Evolutionary conservation across 495 filamentous ascomycete genomes (phyloP).

Genomic region (Trichoderma virens): DNA sequence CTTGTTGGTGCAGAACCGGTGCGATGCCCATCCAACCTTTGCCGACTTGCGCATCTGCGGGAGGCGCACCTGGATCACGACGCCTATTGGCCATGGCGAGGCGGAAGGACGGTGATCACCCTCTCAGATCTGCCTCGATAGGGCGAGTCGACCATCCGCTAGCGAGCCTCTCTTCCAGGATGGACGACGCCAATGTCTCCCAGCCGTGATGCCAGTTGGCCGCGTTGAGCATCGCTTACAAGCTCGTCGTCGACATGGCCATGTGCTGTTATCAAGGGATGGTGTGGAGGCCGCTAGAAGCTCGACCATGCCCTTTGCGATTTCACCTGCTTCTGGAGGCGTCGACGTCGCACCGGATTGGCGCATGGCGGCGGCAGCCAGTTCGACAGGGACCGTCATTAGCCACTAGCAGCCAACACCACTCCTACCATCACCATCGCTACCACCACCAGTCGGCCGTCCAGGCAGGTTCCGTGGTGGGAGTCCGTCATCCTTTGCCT

Average conservation of each 20-base stretch:
- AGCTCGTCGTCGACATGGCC: not conserved
- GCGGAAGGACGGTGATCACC: not conserved
- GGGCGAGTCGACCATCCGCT: not conserved
- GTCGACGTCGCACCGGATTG: not conserved
- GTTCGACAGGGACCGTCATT: not conserved
- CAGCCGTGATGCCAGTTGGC: not conserved
- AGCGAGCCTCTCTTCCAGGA: not conserved
- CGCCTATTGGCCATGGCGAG: slow-evolving; percentile 2
- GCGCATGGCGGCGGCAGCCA: not conserved
- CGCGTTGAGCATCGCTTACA: not conserved
- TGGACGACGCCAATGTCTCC: not conserved
- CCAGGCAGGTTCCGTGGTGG: not conserved
- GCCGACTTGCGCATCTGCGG: not conserved
- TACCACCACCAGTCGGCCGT: not conserved
- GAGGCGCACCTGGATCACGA: not conserved
- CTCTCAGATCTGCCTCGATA: slow-evolving; percentile 6
- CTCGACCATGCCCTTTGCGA: not conserved
- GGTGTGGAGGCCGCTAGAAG: not conserved
- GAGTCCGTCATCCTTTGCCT: not conserved
- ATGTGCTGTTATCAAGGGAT: slow-evolving; percentile 1
- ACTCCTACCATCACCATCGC: not conserved
- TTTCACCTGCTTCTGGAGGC: not conserved
- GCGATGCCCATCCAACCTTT: not conserved
- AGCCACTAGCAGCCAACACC: slow-evolving; percentile 2
- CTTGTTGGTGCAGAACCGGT: not conserved